These are phyloP conservation scores for Cordyceps fumosorosea DNA, from an alignment of 2,329 filamentous ascomycete species.

Conservation along the genomic window DNA sequence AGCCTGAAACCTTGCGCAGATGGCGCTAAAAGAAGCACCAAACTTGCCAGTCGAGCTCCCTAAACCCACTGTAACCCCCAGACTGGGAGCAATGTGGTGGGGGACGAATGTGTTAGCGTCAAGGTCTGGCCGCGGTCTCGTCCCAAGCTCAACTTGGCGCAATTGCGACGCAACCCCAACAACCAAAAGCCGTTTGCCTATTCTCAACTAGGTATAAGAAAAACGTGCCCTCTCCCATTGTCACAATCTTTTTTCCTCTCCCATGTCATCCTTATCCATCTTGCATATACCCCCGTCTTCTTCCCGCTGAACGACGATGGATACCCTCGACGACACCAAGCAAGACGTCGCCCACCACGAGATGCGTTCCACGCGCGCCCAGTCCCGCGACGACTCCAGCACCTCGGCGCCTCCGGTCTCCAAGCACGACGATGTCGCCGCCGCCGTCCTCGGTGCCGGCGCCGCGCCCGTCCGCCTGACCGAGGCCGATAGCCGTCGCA, in stretches of 20 bases:
- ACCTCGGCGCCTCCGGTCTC: neutral
- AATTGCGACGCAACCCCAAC: neutral
- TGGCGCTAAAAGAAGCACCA: neutral
- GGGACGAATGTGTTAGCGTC: neutral
- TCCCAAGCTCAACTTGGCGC: neutral
- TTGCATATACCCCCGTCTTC: neutral
- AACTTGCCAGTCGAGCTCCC: too few species aligned
- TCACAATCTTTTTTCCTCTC: neutral
- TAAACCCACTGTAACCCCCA: too few species aligned
- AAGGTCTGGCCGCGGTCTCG: neutral
- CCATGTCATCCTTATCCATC: neutral
- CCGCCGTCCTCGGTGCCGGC: neutral
- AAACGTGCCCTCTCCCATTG: neutral
- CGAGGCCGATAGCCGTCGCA: slow-evolving; percentile 39
- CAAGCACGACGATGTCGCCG: slow-evolving; percentile 8
- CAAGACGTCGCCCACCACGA: slow-evolving; percentile 14
- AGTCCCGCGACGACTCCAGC: neutral
- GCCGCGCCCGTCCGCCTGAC: neutral
- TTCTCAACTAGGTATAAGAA: neutral
- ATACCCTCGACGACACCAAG: slow-evolving; percentile 10
- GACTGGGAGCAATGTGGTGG: too few species aligned
- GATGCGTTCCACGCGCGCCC: neutral
- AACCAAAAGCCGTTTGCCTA: neutral
- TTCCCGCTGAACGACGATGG: neutral
- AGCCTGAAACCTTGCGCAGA: neutral